Percentiles rank a stretch among this genome's conserved stretches.
Evolutionary conservation across 2,329 filamentous ascomycete species (phyloP).

Genomic region (Fusarium pseudoanthophilum): DNA sequence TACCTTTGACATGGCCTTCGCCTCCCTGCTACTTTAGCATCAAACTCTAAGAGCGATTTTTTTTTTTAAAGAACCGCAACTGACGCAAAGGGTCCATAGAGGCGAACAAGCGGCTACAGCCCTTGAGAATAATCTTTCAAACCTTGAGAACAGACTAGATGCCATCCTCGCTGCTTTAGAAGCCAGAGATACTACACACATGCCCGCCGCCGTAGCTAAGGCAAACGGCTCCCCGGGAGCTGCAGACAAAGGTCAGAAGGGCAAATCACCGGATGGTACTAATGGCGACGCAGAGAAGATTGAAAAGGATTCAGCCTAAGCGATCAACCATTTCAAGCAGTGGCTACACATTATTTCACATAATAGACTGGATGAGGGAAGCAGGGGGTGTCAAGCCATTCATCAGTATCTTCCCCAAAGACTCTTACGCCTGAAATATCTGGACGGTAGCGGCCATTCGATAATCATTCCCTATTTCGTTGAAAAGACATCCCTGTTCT

Average conservation of each 20-base stretch:
- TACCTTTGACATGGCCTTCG: neutral
- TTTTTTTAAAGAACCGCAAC: slow-evolving; percentile 1
- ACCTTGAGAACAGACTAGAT: slow-evolving; percentile 66
- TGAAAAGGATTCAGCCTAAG: slow-evolving; percentile 14
- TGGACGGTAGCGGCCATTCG: slow-evolving; percentile 1
- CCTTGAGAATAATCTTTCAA: slow-evolving; percentile 63
- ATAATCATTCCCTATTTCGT: slow-evolving; percentile 3
- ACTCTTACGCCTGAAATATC: slow-evolving; percentile 12
- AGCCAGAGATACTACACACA: slow-evolving; percentile 19
- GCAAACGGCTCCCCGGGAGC: neutral
- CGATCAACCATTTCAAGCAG: neutral
- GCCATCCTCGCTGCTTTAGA: slow-evolving; percentile 63
- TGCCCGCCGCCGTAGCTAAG: neutral
- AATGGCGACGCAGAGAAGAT: slow-evolving; percentile 3
- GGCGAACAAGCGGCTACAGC: slow-evolving; percentile 65
- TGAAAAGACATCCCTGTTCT: slow-evolving; percentile 4
- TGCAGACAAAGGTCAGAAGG: neutral
- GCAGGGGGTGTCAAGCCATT: neutral
- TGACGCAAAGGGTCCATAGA: slow-evolving; percentile 48
- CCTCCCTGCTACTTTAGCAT: neutral
- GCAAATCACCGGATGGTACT: neutral
- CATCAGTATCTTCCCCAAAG: slow-evolving; percentile 3
- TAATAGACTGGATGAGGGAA: neutral
- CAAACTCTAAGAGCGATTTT: neutral
- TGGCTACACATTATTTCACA: neutral